These are phyloP conservation scores for Acer negundo DNA, from an alignment of 345 rosid genomes.

Conservation along the genomic window DNA sequence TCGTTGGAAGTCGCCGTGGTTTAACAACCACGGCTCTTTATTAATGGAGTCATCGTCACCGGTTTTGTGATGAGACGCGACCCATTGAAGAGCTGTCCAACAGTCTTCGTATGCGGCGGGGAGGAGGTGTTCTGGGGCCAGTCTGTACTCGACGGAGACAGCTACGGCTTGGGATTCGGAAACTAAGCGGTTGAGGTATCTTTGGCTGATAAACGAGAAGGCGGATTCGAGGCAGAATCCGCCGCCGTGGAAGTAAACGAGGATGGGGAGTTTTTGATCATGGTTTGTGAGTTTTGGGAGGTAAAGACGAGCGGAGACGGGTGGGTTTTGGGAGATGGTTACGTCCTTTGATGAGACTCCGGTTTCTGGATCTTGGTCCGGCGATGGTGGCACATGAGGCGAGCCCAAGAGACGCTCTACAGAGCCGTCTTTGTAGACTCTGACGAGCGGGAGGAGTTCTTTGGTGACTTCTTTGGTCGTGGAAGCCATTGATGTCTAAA, in stretches of 20 bases:
- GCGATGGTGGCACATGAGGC: conserved; percentile 27
- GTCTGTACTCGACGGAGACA: conserved; percentile 43
- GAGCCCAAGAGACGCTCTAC: conserved; percentile 25
- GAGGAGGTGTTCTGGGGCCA: conserved; percentile 41
- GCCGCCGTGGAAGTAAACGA: conserved; percentile 39
- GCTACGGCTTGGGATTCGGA: conserved; percentile 26
- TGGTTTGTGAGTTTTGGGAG: conserved; percentile 27
- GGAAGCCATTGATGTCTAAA: conserved; percentile 3
- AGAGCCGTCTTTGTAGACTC: conserved; percentile 31
- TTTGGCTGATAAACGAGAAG: conserved; percentile 25
- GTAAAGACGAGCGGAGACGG: conserved; percentile 31
- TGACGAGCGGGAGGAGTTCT: conserved; percentile 8
- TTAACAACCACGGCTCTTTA: conserved; percentile 22
- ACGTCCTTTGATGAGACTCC: conserved; percentile 38
- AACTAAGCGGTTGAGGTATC: conserved; percentile 23
- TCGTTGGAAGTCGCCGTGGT: conserved; percentile 24
- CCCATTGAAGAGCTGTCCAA: conserved; percentile 44
- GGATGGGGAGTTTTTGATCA: conserved; percentile 27
- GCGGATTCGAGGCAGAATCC: conserved; percentile 35
- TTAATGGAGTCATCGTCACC: neutral
- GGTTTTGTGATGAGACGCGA: conserved; percentile 19
- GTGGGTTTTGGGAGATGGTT: conserved; percentile 26
- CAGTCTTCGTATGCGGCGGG: conserved; percentile 39
- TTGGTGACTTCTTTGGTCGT: conserved; percentile 3
- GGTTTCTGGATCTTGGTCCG: conserved; percentile 24